Evolutionary conservation across 169 alveolate genomes (phyloP).

Genomic region (Eimeria acervulina): DNA sequence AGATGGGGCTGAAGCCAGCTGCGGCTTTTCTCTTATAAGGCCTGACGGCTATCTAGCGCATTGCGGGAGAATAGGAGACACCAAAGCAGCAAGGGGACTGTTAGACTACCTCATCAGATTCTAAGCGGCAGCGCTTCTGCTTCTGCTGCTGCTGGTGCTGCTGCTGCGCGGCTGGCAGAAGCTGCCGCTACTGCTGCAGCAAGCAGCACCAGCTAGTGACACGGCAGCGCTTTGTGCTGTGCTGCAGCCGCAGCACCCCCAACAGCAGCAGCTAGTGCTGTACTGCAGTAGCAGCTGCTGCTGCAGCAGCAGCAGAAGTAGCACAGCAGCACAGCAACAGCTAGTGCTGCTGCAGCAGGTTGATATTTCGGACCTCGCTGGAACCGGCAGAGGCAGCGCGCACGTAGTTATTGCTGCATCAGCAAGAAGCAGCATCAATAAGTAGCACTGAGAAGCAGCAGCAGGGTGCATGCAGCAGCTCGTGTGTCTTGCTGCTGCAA

Average conservation of each 20-base stretch:
- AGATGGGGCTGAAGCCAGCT: constrained; percentile 65
- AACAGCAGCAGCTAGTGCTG: background rate
- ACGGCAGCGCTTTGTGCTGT: too few species aligned
- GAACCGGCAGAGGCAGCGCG: too few species aligned
- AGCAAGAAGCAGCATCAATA: too few species aligned
- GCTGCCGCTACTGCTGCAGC: constrained; percentile 7
- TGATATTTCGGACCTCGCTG: background rate
- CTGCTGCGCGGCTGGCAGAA: too few species aligned
- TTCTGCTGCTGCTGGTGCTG: too few species aligned
- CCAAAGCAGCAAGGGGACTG: constrained; percentile 68
- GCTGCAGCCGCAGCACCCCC: background rate
- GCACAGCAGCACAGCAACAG: background rate
- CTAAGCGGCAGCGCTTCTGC: background rate
- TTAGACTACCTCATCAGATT: constrained; percentile 62
- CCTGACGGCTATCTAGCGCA: constrained; percentile 79
- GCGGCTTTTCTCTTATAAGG: constrained; percentile 76
- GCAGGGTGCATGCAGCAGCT: too few species aligned
- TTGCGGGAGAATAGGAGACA: constrained; percentile 71
- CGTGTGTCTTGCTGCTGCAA: too few species aligned
- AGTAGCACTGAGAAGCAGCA: too few species aligned
- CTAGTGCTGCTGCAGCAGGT: background rate
- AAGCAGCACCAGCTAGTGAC: background rate
- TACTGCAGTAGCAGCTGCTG: background rate
- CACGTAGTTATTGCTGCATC: too few species aligned
- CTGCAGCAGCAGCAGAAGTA: background rate